Evolutionary conservation across 192 early-diverging fungal species (phyloP).

Genomic region (Thamnidium elegans): DNA sequence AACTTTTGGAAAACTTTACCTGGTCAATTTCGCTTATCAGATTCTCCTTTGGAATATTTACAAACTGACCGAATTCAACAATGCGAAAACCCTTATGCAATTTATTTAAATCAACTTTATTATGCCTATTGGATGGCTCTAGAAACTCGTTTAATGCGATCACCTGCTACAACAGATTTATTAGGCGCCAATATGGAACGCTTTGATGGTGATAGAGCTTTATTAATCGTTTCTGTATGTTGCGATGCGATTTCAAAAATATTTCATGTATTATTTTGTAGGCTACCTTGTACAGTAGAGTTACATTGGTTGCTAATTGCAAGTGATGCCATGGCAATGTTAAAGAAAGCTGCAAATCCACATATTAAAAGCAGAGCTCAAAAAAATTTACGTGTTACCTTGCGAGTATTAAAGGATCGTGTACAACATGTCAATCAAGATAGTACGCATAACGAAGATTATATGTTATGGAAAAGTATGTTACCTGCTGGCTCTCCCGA

Average conservation of each 20-base stretch:
- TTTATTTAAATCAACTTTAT: slow-evolving; percentile 23
- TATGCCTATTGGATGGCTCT: slow-evolving; percentile 26
- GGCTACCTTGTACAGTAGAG: slow-evolving; percentile 18
- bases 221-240: slow-evolving; percentile 23
- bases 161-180: slow-evolving; percentile 14
- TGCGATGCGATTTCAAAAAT: slow-evolving; percentile 22
- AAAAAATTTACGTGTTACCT: slow-evolving; percentile 5
- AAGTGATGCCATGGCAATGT: slow-evolving; percentile 22
- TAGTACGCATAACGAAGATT: background rate
- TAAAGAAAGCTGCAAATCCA: slow-evolving; percentile 14
- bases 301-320: slow-evolving; percentile 19
- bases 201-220: slow-evolving; percentile 12
- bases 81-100: slow-evolving; percentile 15
- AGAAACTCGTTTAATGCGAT: slow-evolving; percentile 20
- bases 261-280: slow-evolving; percentile 14
- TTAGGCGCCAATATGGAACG: slow-evolving; percentile 7
- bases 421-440: background rate
- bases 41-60: slow-evolving; percentile 22
- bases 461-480: background rate
- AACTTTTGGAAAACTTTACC: slow-evolving; percentile 21
- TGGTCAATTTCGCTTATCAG: slow-evolving; percentile 6
- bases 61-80: slow-evolving; percentile 17
- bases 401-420: slow-evolving; percentile 7
- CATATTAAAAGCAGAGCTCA: slow-evolving; percentile 6
- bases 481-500: background rate